Evolutionary conservation across 208 protist genomes (phyloP).

Genomic region (Acanthamoeba lenticulata): DNA sequence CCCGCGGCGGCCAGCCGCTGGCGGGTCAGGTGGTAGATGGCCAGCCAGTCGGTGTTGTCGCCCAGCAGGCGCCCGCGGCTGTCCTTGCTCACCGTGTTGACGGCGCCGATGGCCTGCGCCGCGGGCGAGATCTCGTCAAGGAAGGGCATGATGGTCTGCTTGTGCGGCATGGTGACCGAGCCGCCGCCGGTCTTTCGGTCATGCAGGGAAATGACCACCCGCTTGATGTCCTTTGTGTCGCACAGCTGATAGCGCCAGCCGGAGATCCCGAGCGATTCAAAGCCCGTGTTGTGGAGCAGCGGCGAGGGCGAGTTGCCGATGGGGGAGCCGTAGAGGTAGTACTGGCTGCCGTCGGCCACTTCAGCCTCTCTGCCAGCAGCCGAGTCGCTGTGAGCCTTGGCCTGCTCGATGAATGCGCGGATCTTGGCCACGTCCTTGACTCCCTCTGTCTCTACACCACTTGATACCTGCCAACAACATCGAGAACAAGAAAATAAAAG

Average conservation of each 20-base stretch:
- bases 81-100: conserved; percentile 71
- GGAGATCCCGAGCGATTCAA: conserved; percentile 12
- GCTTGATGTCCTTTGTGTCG: conserved; percentile 64
- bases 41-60: conserved; percentile 71
- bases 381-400: conserved; percentile 27
- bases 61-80: conserved; percentile 29
- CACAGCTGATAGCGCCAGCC: conserved; percentile 46
- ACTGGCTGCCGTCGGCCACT: background rate
- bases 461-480: background rate
- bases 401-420: background rate
- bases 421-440: conserved; percentile 69
- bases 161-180: conserved; percentile 71
- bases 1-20: background rate
- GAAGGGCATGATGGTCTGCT: conserved; percentile 71
- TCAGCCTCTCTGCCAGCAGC: no score
- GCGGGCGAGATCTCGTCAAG: conserved; percentile 22
- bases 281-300: conserved; percentile 71
- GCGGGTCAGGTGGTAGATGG: conserved; percentile 35
- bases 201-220: background rate
- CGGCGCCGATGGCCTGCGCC: conserved; percentile 43
- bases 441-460: conserved; percentile 68
- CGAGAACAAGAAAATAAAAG: background rate
- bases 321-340: conserved; percentile 71
- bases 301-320: conserved; percentile 66
- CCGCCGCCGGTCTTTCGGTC: conserved; percentile 26